These are phyloP conservation scores for Apiosordaria backusii DNA, from an alignment of 495 filamentous ascomycete genomes.

Conservation along the genomic window DNA sequence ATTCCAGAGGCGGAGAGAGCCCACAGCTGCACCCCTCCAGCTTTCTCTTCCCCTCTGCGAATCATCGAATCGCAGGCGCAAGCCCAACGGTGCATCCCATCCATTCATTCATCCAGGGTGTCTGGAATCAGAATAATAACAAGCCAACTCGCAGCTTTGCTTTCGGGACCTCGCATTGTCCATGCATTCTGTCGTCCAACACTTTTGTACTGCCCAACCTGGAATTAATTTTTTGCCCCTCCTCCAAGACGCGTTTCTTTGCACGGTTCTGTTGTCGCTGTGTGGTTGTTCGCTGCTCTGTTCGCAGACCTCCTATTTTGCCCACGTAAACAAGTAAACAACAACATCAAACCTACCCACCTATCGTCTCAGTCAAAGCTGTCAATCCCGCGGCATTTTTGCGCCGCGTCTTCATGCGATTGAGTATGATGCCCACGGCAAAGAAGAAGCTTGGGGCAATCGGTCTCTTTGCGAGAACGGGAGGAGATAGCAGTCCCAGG, in stretches of 20 bases:
- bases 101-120: not conserved
- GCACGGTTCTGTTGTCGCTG: too few species aligned
- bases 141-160: slow-evolving; percentile 25
- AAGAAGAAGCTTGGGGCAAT: slow-evolving; percentile 35
- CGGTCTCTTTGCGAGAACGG: slow-evolving; percentile 28
- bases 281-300: not conserved
- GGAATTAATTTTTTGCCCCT: too few species aligned
- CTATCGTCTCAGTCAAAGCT: slow-evolving; percentile 19
- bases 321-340: slow-evolving; percentile 30
- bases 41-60: slow-evolving; percentile 2
- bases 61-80: slow-evolving; percentile 29
- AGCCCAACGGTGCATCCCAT: slow-evolving; percentile 21
- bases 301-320: not conserved
- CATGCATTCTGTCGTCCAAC: slow-evolving; percentile 5
- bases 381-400: slow-evolving; percentile 2
- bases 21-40: not conserved
- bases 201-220: not conserved
- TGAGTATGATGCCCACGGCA: slow-evolving; percentile 36
- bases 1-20: not conserved
- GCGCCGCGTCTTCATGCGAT: slow-evolving; percentile 21
- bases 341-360: slow-evolving; percentile 10
- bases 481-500: slow-evolving; percentile 18
- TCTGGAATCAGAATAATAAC: slow-evolving; percentile 23
- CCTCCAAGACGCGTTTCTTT: too few species aligned
- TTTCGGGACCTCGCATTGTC: slow-evolving; percentile 9